Evolutionary conservation across 371 early-diverging fungal genomes (phyloP).

Genomic region (Actinomortierella wolfii): DNA sequence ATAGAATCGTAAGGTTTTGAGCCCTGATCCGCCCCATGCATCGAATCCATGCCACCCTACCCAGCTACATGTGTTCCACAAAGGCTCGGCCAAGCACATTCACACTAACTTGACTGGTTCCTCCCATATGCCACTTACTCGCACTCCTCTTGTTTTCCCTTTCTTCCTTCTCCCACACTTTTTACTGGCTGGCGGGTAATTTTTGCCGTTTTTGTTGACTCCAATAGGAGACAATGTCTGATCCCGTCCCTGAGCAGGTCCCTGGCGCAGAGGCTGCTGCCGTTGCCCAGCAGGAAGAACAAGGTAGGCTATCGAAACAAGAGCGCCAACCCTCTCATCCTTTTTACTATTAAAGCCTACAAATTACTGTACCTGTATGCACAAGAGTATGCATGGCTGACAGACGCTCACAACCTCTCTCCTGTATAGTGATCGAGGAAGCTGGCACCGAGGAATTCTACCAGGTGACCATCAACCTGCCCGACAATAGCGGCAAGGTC

Average conservation of each 20-base stretch:
- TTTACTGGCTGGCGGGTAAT: too few relatives aligned
- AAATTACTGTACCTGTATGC: neutral
- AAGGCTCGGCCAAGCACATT: too few relatives aligned
- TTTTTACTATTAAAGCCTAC: too few relatives aligned
- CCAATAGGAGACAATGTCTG: constrained; percentile 18
- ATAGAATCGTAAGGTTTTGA: too few relatives aligned
- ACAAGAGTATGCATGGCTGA: neutral
- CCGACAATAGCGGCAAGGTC: constrained; percentile 56
- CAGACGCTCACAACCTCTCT: neutral
- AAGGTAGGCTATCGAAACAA: constrained; percentile 18
- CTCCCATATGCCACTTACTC: too few relatives aligned
- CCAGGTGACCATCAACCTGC: constrained; percentile 61
- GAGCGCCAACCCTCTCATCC: neutral
- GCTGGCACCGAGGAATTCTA: constrained; percentile 60
- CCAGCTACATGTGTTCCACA: too few relatives aligned
- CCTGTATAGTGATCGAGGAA: constrained; percentile 29
- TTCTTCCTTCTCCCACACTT: too few relatives aligned
- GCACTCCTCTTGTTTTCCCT: too few relatives aligned
- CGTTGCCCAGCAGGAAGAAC: constrained; percentile 31
- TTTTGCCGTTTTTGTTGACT: too few relatives aligned
- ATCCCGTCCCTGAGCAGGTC: constrained; percentile 28
- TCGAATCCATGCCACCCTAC: too few relatives aligned
- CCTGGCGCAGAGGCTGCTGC: constrained; percentile 24
- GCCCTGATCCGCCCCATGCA: too few relatives aligned
- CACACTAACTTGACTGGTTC: too few relatives aligned